Percentiles rank a stretch among this genome's conserved stretches.
phyloP scores from a whole-genome alignment of 805 yeast species.

The Isabelozyma pseudorhagii region DNA sequence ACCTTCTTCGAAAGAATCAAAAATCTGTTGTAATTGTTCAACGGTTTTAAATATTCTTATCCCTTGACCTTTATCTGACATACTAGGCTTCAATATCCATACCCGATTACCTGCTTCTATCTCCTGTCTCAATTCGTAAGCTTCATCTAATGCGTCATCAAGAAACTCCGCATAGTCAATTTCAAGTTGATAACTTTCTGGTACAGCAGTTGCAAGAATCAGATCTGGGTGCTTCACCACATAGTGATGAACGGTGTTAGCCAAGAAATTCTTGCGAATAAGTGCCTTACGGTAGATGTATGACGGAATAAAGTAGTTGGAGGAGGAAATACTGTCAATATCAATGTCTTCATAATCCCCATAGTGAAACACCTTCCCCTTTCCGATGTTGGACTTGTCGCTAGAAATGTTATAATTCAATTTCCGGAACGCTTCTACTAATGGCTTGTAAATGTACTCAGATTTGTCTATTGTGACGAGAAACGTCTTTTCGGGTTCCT shows the following conservation, averaged over 20 bases:
- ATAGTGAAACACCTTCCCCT: constrained; percentile 58
- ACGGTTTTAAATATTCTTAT: constrained; percentile 77
- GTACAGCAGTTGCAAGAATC: constrained; percentile 56
- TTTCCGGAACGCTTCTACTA: constrained; percentile 33
- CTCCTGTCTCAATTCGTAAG: constrained; percentile 82
- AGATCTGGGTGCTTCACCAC: constrained; percentile 72
- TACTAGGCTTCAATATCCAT: constrained; percentile 93
- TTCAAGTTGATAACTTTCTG: constrained; percentile 77
- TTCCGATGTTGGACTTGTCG: constrained; percentile 15
- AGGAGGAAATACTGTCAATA: constrained; percentile 56
- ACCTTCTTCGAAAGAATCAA: constrained; percentile 83
- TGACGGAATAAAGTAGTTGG: constrained; percentile 64
- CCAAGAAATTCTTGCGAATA: constrained; percentile 84
- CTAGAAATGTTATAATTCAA: constrained; percentile 18
- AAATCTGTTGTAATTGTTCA: constrained; percentile 76
- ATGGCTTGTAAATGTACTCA: constrained; percentile 43
- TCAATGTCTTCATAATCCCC: constrained; percentile 90
- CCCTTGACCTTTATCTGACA: constrained; percentile 98
- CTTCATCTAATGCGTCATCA: constrained; percentile 91
- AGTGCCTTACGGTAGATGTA: constrained; percentile 87
- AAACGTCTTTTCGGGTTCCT: constrained; percentile 11
- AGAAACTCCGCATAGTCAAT: constrained; percentile 94
- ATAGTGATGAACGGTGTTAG: constrained; percentile 78
- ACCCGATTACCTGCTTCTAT: constrained; percentile 57
- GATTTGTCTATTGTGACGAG: constrained; percentile 36